Conservation (phyloP, 306 rosid genomes). For the Ormosia semicastrata region DNA sequence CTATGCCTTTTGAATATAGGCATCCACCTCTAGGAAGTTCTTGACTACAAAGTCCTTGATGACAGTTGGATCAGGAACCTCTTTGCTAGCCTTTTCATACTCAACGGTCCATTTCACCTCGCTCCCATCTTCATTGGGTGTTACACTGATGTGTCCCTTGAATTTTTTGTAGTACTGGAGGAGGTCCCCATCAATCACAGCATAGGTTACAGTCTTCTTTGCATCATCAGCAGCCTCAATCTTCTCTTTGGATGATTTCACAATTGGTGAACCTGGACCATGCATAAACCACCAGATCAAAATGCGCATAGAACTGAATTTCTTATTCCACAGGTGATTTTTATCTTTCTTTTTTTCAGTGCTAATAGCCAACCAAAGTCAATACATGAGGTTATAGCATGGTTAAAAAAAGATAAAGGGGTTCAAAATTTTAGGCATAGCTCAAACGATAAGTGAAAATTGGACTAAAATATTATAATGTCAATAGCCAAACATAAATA, state of each 20-base stretch:
- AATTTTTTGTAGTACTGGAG: conserved; percentile 67
- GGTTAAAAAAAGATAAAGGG: background rate
- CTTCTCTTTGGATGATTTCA: conserved; percentile 60
- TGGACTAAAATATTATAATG: background rate
- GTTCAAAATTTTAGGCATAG: background rate
- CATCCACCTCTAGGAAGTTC: conserved; percentile 76
- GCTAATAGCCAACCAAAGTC: background rate
- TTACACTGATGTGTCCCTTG: conserved; percentile 48
- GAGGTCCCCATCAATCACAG: conserved; percentile 74
- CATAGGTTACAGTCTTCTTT: conserved; percentile 49
- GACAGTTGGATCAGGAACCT: conserved; percentile 59
- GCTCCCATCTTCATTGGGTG: conserved; percentile 57
- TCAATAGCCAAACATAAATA: too few species aligned
- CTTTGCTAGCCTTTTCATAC: conserved; percentile 51
- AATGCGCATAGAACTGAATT: background rate
- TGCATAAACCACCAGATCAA: background rate
- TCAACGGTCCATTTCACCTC: conserved; percentile 67
- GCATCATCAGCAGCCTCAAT: conserved; percentile 55
- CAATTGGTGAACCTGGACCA: conserved; percentile 57
- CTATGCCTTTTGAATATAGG: conserved; percentile 41
- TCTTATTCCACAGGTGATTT: background rate
- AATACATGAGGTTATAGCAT: background rate
- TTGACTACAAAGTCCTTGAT: conserved; percentile 73
- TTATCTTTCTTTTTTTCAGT: too few species aligned
- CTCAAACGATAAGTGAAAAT: background rate